A percentile compares a stretch with the other conserved stretches of the same genome.
phyloP scores from a whole-genome alignment of 805 yeast species.

The Sungouiozyma intestinalis region DNA sequence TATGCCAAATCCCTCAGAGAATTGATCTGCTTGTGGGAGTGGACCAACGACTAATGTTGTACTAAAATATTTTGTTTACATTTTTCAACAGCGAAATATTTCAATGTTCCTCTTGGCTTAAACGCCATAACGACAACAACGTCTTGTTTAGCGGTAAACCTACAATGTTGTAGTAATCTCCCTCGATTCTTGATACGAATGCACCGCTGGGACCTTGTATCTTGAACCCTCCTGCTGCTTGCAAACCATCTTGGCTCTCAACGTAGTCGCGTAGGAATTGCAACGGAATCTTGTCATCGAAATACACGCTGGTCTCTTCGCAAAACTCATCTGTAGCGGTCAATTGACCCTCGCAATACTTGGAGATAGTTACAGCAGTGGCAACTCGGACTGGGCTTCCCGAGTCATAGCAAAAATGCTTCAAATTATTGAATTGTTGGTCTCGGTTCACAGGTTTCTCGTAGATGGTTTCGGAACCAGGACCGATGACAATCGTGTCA shows the following conservation, averaged over 20 bases:
- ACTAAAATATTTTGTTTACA: too few species aligned
- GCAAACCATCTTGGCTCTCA: conserved; percentile 57
- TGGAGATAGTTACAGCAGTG: conserved; percentile 44
- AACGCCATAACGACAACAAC: conserved; percentile 10
- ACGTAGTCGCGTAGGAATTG: conserved; percentile 55
- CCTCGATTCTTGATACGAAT: conserved; percentile 51
- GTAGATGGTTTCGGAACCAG: conserved; percentile 42
- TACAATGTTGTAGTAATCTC: conserved; percentile 79
- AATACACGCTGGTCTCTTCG: conserved; percentile 34
- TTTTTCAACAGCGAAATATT: too few species aligned
- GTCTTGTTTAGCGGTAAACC: conserved; percentile 71
- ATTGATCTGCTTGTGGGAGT: neutral
- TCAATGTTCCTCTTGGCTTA: too few species aligned
- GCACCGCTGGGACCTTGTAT: conserved; percentile 67
- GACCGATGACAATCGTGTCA: conserved; percentile 63
- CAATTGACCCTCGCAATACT: conserved; percentile 8
- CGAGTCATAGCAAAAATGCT: conserved; percentile 35
- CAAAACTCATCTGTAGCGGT: conserved; percentile 14
- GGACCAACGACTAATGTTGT: too few species aligned
- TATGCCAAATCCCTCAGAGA: neutral
- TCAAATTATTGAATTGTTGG: conserved; percentile 42
- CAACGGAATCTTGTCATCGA: conserved; percentile 39
- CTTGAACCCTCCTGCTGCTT: conserved; percentile 89
- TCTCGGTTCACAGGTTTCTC: conserved; percentile 68
- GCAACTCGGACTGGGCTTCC: conserved; percentile 38